Evolutionary conservation across 768 basidiomycete genomes (phyloP), one percentile per base, ranked within the genome.

Genomic region (Porpolomopsis calyptriformis): DNA sequence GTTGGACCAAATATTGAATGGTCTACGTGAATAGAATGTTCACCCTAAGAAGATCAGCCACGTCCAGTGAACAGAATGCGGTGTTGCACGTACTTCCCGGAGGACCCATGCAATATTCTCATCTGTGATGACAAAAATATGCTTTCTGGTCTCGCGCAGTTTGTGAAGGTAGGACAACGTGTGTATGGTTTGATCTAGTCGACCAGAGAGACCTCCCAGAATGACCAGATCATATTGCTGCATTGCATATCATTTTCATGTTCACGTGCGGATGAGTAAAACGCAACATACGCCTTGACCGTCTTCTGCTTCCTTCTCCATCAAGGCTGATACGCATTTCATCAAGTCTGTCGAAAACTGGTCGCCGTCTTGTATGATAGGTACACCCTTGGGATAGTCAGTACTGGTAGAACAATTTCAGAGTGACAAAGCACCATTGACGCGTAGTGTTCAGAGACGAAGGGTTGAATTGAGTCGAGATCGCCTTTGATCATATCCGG

Each of bases 401-500:
- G 19, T 12, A 43, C 19, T 33, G 23, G 16, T 11, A 10, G 19
- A 9, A 43, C 10, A n/a, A 11, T 9, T 12, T 26, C 14, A 11
- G 26, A 8, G 29, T 34, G 49, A 37, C 34, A 27, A 55, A 73
- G 33, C 52, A 85, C 89, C 52, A 72, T 67, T 0, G 65, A 59
- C 9, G 65, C 59, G 58, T 96, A 98, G 58, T 76, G 90, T 22
- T 58, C 58, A 36, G 68, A 68, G 4, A 94, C 92, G 37, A 92
- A 86, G 1, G 69, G 60, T 9, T 87, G 71, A 35, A 96, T 57
- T 7, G 92, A 97, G 60, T 98, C 96, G 23, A 98, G 62, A 61
- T 99, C 96, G 22, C 94, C 96, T 61, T 88, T 93, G 57, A 99
- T 84, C 18, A 94, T 61, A 58, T 92, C 75, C 0, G 96, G 96